Percentiles rank a stretch among this genome's conserved stretches.
Evolutionary conservation across 371 early-diverging fungal species (phyloP).

Genomic region (Haplosporangium sp.): DNA sequence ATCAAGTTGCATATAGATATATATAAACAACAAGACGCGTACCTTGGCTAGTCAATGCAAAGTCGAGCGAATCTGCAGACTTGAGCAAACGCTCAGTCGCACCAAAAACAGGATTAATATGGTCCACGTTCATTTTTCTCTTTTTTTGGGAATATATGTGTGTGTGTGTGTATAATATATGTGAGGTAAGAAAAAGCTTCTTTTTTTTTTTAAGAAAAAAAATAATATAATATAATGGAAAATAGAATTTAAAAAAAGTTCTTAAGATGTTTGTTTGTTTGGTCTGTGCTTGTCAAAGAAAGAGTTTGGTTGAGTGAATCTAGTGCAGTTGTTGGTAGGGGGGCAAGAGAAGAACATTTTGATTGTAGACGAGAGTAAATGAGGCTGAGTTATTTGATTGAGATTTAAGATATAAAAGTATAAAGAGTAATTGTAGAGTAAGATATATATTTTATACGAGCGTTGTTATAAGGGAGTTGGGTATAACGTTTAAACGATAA

Average conservation of each 20-base stretch:
- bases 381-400: slow-evolving; percentile 11
- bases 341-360: slow-evolving; percentile 56
- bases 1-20: too few species aligned
- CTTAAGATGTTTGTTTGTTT: slow-evolving; percentile 47
- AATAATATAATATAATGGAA: too few species aligned
- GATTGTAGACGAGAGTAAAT: slow-evolving; percentile 3
- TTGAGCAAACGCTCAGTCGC: slow-evolving; percentile 53
- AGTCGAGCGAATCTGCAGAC: slow-evolving; percentile 53
- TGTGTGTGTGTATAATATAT: neutral
- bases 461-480: slow-evolving; percentile 10
- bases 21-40: neutral
- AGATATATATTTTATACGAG: slow-evolving; percentile 13
- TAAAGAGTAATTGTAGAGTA: neutral
- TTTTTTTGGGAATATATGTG: slow-evolving; percentile 17
- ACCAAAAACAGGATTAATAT: slow-evolving; percentile 21
- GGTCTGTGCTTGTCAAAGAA: slow-evolving; percentile 48
- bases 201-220: too few species aligned
- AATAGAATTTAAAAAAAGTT: slow-evolving; percentile 22
- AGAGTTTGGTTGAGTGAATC: slow-evolving; percentile 39
- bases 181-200: neutral
- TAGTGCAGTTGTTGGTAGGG: slow-evolving; percentile 40
- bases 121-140: slow-evolving; percentile 42
- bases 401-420: slow-evolving; percentile 14
- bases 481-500: slow-evolving; percentile 46
- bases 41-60: slow-evolving; percentile 42